Conservation (phyloP, 2,329 filamentous ascomycete species). For the Trichoderma afroharzianum region DNA sequence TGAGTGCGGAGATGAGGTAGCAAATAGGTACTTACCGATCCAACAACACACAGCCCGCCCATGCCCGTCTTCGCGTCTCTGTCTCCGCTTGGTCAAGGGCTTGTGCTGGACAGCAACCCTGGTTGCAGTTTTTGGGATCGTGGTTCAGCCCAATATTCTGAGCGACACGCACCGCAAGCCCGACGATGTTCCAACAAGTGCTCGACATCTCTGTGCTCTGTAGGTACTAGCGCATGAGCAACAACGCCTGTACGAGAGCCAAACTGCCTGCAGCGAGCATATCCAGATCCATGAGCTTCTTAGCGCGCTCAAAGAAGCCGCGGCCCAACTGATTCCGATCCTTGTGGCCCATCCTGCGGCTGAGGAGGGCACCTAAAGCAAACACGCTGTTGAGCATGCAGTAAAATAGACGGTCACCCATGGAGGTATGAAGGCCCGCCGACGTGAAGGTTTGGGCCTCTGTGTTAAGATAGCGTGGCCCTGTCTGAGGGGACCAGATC, state of each 20-base stretch:
- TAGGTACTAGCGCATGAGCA: neutral
- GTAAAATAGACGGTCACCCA: neutral
- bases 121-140: neutral
- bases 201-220: neutral
- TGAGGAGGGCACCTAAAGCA: constrained; percentile 1
- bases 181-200: neutral
- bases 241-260: neutral
- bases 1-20: neutral
- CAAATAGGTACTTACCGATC: neutral
- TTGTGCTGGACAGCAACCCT: neutral
- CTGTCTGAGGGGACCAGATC: neutral
- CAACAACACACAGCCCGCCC: neutral
- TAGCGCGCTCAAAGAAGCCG: neutral
- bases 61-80: neutral
- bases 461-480: neutral
- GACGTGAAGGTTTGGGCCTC: neutral
- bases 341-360: neutral
- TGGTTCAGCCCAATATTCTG: neutral
- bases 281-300: neutral
- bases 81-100: neutral
- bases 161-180: neutral
- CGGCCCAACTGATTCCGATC: neutral
- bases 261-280: neutral
- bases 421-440: neutral
- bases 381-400: neutral